phyloP scores from a whole-genome alignment of 768 basidiomycete genomes.

The Pleurotus giganteus region DNA sequence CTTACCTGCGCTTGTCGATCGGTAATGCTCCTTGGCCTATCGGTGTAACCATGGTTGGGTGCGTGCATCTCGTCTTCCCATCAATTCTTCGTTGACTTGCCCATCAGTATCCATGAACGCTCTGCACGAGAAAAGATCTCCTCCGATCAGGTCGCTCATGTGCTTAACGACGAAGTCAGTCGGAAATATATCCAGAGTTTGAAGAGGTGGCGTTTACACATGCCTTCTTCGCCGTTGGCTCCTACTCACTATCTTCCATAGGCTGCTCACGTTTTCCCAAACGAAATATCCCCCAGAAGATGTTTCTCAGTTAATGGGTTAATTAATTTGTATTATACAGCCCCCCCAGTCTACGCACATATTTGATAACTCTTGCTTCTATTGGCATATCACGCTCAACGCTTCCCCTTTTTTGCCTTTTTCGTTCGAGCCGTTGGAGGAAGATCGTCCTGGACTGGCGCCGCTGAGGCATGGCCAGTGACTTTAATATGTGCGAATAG shows the following conservation, averaged over 20 bases:
- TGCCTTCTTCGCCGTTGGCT: neutral
- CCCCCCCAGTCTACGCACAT: neutral
- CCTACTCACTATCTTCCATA: slow-evolving; percentile 25
- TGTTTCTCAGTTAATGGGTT: slow-evolving; percentile 91
- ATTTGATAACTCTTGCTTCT: neutral
- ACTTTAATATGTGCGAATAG: slow-evolving; percentile 72
- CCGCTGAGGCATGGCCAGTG: slow-evolving; percentile 66
- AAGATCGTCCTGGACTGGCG: slow-evolving; percentile 23
- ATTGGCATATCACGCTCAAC: slow-evolving; percentile 16
- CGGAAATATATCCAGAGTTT: slow-evolving; percentile 98
- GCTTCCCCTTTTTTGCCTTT: slow-evolving; percentile 37
- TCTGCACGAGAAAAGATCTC: slow-evolving; percentile 98
- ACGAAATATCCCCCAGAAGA: slow-evolving; percentile 95
- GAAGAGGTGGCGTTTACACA: slow-evolving; percentile 64
- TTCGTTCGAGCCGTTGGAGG: slow-evolving; percentile 35
- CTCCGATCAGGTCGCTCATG: slow-evolving; percentile 95
- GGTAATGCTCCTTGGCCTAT: slow-evolving; percentile 99
- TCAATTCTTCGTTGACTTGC: slow-evolving; percentile 5
- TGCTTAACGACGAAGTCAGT: slow-evolving; percentile 97
- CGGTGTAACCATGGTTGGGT: slow-evolving; percentile 99
- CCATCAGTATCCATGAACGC: slow-evolving; percentile 87
- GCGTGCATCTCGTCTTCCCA: slow-evolving; percentile 25
- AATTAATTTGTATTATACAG: slow-evolving; percentile 12
- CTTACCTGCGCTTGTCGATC: slow-evolving; percentile 94
- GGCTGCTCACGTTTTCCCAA: slow-evolving; percentile 92